Conservation (phyloP, 345 rosid species). For the Brassica incana region DNA sequence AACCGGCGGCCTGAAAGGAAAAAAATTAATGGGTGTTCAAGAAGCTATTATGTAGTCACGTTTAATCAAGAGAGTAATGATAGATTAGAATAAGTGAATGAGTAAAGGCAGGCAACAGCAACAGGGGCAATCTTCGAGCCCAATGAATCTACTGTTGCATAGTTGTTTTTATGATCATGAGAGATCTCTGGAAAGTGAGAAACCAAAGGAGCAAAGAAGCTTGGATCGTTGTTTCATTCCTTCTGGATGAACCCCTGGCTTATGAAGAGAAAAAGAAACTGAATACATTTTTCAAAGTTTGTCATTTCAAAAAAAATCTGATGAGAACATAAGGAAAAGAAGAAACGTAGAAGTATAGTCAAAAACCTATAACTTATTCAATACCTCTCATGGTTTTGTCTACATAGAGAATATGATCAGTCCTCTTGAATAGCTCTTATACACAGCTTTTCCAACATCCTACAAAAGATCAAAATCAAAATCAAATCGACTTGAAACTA, state of each 20-base stretch:
- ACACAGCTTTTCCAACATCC: conserved; percentile 83
- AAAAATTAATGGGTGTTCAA: no score
- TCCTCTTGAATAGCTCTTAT: background rate
- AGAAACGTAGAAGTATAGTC: background rate
- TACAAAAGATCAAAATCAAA: conserved; percentile 32
- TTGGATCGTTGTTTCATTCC: conserved; percentile 24
- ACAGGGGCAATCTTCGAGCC: no score
- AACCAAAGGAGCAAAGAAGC: conserved; percentile 16
- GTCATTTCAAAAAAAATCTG: conserved; percentile 23
- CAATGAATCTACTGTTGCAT: no score
- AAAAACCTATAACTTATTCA: background rate
- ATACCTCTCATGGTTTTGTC: conserved; percentile 46
- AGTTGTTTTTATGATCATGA: no score
- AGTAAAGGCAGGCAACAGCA: no score
- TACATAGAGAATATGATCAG: conserved; percentile 26
- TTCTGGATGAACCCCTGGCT: conserved; percentile 8
- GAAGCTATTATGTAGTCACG: no score
- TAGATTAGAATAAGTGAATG: no score
- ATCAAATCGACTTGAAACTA: background rate
- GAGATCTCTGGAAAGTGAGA: no score
- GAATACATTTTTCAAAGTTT: background rate
- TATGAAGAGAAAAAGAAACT: background rate
- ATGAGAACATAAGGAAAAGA: background rate
- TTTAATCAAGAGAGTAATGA: no score
- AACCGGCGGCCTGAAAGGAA: no score